Evolutionary conservation across 2,329 filamentous ascomycete species (phyloP).

Genomic region (Plectosphaerella sp.): DNA sequence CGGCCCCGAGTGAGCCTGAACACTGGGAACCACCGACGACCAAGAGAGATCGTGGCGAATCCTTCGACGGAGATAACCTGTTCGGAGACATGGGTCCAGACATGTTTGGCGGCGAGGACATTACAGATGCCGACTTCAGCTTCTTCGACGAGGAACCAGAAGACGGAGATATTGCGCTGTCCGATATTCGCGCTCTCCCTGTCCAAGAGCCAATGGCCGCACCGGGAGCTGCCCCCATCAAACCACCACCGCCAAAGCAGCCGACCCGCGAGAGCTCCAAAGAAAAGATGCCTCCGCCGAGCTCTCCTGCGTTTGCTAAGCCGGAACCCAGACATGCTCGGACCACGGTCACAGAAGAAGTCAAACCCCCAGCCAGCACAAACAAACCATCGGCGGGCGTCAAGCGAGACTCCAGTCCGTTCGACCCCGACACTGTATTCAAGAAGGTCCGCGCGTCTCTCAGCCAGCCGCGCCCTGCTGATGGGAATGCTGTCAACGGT

Average conservation of each 20-base stretch:
- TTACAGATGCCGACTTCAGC: constrained; percentile 81
- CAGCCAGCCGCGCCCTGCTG: constrained; percentile 11
- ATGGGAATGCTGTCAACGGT: constrained; percentile 3
- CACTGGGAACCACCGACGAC: constrained; percentile 36
- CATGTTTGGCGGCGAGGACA: constrained; percentile 62
- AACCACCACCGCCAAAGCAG: constrained; percentile 8
- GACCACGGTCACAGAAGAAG: constrained; percentile 44
- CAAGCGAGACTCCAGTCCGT: constrained; percentile 53
- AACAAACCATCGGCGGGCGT: constrained; percentile 11
- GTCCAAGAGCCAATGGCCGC: constrained; percentile 4
- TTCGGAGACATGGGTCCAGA: constrained; percentile 67
- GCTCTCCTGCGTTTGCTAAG: constrained; percentile 44
- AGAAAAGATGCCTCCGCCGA: constrained; percentile 5
- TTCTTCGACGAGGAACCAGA: constrained; percentile 68
- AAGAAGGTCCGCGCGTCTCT: constrained; percentile 51
- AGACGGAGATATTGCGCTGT: constrained; percentile 31
- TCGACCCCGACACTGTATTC: constrained; percentile 53
- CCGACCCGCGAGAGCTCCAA: constrained; percentile 8
- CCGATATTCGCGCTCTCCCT: constrained; percentile 23
- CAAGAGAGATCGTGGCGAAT: constrained; percentile 39
- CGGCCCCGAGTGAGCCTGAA: constrained; percentile 22
- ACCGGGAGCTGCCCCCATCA: constrained; percentile 1
- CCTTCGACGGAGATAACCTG: constrained; percentile 48
- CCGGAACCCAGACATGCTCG: constrained; percentile 55
- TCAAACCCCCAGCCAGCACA: constrained; percentile 18